Base-by-base conservation (phyloP, 2,329 filamentous ascomycete genomes). In the Daldinia eschscholtzii region DNA sequence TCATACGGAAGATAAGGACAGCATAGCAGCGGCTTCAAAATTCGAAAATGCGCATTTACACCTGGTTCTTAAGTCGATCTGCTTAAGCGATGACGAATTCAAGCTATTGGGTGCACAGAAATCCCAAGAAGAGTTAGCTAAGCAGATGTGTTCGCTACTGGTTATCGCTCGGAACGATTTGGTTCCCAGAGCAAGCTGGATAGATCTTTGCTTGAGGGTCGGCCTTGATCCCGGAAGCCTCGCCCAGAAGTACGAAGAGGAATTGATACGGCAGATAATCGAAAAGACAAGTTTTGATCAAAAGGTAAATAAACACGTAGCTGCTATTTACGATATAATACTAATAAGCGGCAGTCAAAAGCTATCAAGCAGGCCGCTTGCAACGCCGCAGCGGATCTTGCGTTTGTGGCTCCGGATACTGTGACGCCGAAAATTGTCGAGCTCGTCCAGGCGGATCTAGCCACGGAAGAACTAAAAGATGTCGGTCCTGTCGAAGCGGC, bases 401-500 rank as follows among this genome's bases (percentile, higher is more conserved):
- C 93, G 2, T 99, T 99, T 76, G 93, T 99, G 28, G 92, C 95
- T 4, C 96, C 96, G 0, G 92, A 96, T 48, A 84, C 84, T 15
- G 92, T 97, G 80, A 91, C 93, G 20, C 88, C 93, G 4, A 87
- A 88, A 6, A 86, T 99, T 26, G 88, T 98, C 28, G 82, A 89
- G 30, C 88, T 96, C 53, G 89, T 99, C 57, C 84, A 86, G 61
- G 80, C 86, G 30, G 94, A 98, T 79, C 85, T 99, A 20, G 85
- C 94, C 70, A 85, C 89, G 1, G 81, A 85, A 48, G 90, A 93
- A 67, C 84, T 98, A 3, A 84, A 88, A 12, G 86, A 88, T 23
- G 86, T 98, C 70, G 93, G 94, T 0, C 92, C 94, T 10, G 91
- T 93, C 1, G 96, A 99, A 79, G 93, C 94, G 30, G 94, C 94